phyloP scores from a whole-genome alignment of 495 filamentous ascomycete genomes.

The Xylaria bambusicola region DNA sequence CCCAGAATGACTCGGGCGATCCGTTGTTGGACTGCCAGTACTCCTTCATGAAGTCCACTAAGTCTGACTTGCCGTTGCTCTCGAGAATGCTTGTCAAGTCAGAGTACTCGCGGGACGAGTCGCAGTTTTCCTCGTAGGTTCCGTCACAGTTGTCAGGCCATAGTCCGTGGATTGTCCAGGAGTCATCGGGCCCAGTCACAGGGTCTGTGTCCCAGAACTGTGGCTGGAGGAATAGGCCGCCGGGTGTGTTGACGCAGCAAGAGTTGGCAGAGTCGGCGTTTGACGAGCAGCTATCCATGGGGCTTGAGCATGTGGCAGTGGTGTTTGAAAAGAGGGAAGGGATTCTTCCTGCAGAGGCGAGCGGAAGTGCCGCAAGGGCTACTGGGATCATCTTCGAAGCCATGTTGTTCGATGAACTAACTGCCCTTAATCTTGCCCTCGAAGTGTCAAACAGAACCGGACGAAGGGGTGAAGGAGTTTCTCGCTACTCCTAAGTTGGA shows the following conservation, averaged over 20 bases:
- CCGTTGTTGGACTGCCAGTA: conserved; percentile 65
- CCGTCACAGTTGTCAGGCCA: conserved; percentile 84
- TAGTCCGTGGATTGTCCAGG: conserved; percentile 83
- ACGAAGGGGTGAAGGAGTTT: too few relatives aligned
- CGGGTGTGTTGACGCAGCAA: conserved; percentile 79
- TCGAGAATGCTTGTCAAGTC: conserved; percentile 57
- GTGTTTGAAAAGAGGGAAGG: neutral
- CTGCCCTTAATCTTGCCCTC: neutral
- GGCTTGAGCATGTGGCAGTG: conserved; percentile 4
- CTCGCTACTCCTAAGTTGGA: too few relatives aligned
- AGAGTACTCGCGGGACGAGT: conserved; percentile 61
- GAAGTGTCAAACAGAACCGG: neutral
- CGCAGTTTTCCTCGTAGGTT: conserved; percentile 69
- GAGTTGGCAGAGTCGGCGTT: conserved; percentile 39
- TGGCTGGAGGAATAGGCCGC: conserved; percentile 73
- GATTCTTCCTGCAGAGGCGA: neutral
- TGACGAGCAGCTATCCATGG: conserved; percentile 18
- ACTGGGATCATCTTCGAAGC: conserved; percentile 11
- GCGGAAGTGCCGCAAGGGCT: conserved; percentile 10
- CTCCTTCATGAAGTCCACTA: conserved; percentile 69
- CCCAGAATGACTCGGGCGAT: conserved; percentile 66
- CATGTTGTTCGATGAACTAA: neutral
- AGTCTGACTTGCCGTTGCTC: conserved; percentile 24
- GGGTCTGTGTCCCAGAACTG: conserved; percentile 85
- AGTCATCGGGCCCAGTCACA: conserved; percentile 66